Conservation (phyloP, 2,329 filamentous ascomycete genomes). For the Fusarium multiceps region DNA sequence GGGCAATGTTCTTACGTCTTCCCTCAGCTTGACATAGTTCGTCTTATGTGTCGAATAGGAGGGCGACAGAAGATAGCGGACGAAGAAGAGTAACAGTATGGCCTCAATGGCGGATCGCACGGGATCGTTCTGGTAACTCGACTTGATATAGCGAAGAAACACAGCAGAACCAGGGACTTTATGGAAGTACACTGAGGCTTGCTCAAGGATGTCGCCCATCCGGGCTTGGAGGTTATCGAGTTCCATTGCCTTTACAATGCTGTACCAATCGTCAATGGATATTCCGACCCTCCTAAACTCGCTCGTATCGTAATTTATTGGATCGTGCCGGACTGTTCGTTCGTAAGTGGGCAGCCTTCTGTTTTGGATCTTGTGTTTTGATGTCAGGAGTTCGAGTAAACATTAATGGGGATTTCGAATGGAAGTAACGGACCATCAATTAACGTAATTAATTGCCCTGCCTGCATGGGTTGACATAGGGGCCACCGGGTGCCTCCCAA, state of each 20-base stretch:
- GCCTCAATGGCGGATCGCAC: constrained; percentile 93
- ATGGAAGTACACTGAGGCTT: constrained; percentile 77
- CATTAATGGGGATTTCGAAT: not conserved
- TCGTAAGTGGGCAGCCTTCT: not conserved
- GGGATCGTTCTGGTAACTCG: constrained; percentile 97
- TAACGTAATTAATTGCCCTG: constrained; percentile 5
- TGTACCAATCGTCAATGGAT: not conserved
- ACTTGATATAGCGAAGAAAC: constrained; percentile 92
- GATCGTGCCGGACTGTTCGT: not conserved
- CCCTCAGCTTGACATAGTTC: constrained; percentile 87
- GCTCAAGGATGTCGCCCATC: constrained; percentile 63
- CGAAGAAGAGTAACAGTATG: constrained; percentile 92
- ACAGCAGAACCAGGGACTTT: constrained; percentile 94
- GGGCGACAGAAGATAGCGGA: constrained; percentile 90
- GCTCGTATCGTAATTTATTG: not conserved
- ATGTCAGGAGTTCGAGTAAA: not conserved
- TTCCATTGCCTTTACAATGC: constrained; percentile 62
- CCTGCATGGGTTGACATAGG: constrained; percentile 23
- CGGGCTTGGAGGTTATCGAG: constrained; percentile 67
- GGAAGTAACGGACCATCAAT: constrained; percentile 15
- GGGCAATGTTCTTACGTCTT: constrained; percentile 64
- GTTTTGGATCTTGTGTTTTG: not conserved
- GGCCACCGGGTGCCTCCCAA: constrained; percentile 24
- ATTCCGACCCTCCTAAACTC: not conserved
- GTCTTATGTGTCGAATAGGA: constrained; percentile 93